phyloP scores from a whole-genome alignment of 179 eudicot genomes.

The Beta lomatogona region DNA sequence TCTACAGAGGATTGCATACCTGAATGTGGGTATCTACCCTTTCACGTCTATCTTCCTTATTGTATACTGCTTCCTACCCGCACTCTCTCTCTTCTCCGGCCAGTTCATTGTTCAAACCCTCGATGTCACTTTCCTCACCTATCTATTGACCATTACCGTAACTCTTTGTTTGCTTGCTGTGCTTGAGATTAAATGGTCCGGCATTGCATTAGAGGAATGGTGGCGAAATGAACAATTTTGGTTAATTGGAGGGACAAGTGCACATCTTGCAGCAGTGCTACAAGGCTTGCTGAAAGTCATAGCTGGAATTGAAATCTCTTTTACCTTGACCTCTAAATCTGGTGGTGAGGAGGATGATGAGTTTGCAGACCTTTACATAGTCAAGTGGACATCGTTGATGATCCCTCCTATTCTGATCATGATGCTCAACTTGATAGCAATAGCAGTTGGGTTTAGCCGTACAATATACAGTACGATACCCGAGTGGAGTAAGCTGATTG shows the following conservation, averaged over 20 bases:
- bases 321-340: slow-evolving; percentile 83
- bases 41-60: slow-evolving; percentile 85
- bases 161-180: slow-evolving; percentile 74
- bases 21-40: slow-evolving; percentile 89
- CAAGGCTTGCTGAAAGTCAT: slow-evolving; percentile 81
- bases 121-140: slow-evolving; percentile 73
- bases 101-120: slow-evolving; percentile 92
- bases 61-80: slow-evolving; percentile 90
- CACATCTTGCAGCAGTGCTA: slow-evolving; percentile 88
- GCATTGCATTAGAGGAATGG: slow-evolving; percentile 84
- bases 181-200: slow-evolving; percentile 88
- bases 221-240: slow-evolving; percentile 96
- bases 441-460: slow-evolving; percentile 85
- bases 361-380: slow-evolving; percentile 76
- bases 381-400: slow-evolving; percentile 90
- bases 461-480: slow-evolving; percentile 85
- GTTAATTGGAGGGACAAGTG: slow-evolving; percentile 93
- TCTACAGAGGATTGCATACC: slow-evolving; percentile 79
- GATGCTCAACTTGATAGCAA: slow-evolving; percentile 77
- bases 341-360: slow-evolving; percentile 84
- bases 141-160: slow-evolving; percentile 62
- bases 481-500: slow-evolving; percentile 84
- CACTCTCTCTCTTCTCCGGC: slow-evolving; percentile 88
- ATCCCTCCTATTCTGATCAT: slow-evolving; percentile 80
- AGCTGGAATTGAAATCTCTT: slow-evolving; percentile 89